Percentiles rank a stretch among this genome's conserved stretches.
phyloP scores from a whole-genome alignment of 208 protist genomes.

The Leishmania lainsoni region DNA sequence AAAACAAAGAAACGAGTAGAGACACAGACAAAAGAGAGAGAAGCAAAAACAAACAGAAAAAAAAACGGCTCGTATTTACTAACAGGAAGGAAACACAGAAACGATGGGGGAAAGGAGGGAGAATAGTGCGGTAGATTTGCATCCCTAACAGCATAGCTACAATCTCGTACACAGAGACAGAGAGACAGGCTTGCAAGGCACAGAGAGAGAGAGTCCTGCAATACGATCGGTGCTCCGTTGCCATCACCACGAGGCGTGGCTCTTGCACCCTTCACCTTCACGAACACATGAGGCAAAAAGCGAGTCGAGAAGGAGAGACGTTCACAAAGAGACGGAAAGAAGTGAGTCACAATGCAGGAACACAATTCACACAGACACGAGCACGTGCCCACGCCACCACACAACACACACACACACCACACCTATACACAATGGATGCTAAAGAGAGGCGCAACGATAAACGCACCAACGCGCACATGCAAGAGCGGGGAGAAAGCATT shows the following conservation, averaged over 20 bases:
- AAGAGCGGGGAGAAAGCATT: not conserved
- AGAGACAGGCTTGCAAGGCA: not conserved
- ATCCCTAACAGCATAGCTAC: not conserved
- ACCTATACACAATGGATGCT: not conserved
- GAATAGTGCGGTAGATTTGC: not conserved
- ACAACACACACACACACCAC: constrained; percentile 6
- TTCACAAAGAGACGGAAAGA: constrained; percentile 1
- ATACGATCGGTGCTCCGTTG: not conserved
- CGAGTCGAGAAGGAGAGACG: not conserved
- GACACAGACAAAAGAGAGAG: not conserved
- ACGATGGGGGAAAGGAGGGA: not conserved
- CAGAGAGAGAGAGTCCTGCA: constrained; percentile 1
- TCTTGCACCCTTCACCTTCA: not conserved
- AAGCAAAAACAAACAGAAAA: not conserved
- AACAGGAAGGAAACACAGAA: constrained; percentile 4
- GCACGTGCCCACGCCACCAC: not conserved
- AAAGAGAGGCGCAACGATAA: not conserved
- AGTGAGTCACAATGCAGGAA: not conserved
- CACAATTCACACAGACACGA: not conserved
- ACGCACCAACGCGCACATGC: not conserved
- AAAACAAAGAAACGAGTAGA: not conserved
- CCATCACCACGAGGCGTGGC: not conserved
- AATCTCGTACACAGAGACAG: not conserved
- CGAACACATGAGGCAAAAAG: not conserved
- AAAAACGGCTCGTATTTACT: not conserved